Conservation (phyloP, 208 protist genomes). For the Leishmania turanica region DNA sequence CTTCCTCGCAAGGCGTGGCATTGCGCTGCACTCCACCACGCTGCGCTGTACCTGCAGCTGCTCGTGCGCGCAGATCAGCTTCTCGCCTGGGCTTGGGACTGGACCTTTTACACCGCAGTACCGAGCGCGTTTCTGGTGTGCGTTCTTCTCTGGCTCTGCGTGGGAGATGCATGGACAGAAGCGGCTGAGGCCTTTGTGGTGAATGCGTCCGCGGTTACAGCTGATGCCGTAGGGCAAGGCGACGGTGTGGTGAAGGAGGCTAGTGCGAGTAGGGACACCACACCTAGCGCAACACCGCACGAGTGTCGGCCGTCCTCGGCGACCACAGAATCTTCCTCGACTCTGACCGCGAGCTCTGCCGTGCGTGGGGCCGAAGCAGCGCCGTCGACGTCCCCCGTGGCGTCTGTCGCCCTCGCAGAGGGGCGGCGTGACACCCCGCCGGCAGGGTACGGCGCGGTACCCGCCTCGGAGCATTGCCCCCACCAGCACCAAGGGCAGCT, state of each 20-base stretch:
- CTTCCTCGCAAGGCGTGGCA: slow-evolving; percentile 1
- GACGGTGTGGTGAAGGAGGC: not conserved
- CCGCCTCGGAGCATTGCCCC: not conserved
- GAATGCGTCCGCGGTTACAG: not conserved
- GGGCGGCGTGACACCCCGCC: not conserved
- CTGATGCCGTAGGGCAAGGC: not conserved
- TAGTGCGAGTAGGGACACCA: not conserved
- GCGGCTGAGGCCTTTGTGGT: slow-evolving; percentile 13
- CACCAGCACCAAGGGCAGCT: not conserved
- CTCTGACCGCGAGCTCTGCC: not conserved
- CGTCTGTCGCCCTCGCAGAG: not conserved
- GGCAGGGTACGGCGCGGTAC: not conserved
- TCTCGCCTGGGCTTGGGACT: slow-evolving; percentile 3
- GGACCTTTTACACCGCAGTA: slow-evolving; percentile 8
- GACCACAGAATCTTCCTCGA: not conserved
- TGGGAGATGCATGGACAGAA: slow-evolving; percentile 18
- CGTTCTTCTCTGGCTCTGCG: slow-evolving; percentile 27
- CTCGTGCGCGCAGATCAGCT: slow-evolving; percentile 12
- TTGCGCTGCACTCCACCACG: not conserved
- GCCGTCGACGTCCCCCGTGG: not conserved
- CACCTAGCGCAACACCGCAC: not conserved
- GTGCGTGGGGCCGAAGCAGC: not conserved
- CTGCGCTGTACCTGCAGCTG: slow-evolving; percentile 11
- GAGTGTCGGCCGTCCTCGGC: not conserved
- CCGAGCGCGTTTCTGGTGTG: slow-evolving; percentile 14